Base-by-base conservation (phyloP, 805 yeast species). In the Brettanomyces custersianus region DNA sequence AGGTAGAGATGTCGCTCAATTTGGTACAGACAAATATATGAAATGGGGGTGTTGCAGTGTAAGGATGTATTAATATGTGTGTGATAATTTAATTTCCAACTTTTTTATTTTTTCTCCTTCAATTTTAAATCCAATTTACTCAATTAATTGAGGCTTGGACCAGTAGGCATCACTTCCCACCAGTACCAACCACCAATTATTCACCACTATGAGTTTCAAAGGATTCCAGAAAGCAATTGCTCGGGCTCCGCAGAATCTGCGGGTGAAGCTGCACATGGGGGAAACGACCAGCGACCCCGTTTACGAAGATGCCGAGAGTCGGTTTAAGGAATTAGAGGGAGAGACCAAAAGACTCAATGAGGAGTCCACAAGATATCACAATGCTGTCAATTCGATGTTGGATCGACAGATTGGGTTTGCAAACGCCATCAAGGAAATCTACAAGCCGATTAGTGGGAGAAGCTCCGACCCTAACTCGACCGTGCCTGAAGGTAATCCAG, bases 401-500 rank as follows among this genome's bases (percentile, higher is more conserved):
- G 80, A 77, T 40, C 92, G 83, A 59, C 98, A 92, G 59, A 80
- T 90, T 46, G 96, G 90, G 40, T 92, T 88, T 57, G 82, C 95
- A n/a, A 81, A 80, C 52, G 90, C 94, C 4, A 86, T 92, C 60
- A 96, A 88, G 57, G 96, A 88, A 54, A 82, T 92, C 41, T 92
- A 87, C 65, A 86, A 90, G 60, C 98, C 98, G 2, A 92, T 92
- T 42, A 78, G 92, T 38, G 98, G 98, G 29, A 77, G 87, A 42
- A 66, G 83, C 55, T 77, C 92, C 12, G 97, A 92, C 56, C 96
- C 96, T 6, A 83, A 79, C 52, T 74, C 92, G 6, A 60, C 85
- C 2, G 72, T 76, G 32, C 88, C 88, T 0, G 98, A 92, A 55
- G 96, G 94, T 47, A 88, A 88, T 53, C 96, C 96, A 4, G 94